Percentiles rank a stretch among this genome's conserved stretches.
Conservation (phyloP, 1,284 basidiomycete genomes). For the Cutaneotrichosporon dermatis region DNA sequence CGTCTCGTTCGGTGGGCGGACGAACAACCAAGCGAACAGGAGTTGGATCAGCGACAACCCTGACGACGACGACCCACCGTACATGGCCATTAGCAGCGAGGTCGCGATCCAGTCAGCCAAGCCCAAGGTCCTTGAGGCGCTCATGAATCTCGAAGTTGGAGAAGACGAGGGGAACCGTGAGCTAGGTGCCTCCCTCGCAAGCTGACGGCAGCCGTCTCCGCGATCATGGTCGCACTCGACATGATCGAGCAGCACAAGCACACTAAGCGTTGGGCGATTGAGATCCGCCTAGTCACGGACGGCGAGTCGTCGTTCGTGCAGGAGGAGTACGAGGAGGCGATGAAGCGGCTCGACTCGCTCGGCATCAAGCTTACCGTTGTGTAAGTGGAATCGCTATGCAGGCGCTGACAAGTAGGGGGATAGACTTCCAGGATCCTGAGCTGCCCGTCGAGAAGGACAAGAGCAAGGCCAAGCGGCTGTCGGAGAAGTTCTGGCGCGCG, state of each 20-base stretch:
- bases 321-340: conserved; percentile 64
- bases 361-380: conserved; percentile 65
- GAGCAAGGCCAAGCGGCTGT: conserved; percentile 53
- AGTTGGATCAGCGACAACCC: conserved; percentile 47
- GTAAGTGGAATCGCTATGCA: conserved; percentile 5
- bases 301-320: conserved; percentile 52
- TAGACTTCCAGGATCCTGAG: conserved; percentile 33
- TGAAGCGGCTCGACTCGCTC: conserved; percentile 58
- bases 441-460: conserved; percentile 40
- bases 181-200: conserved; percentile 6
- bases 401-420: conserved; percentile 25
- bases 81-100: conserved; percentile 71
- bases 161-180: conserved; percentile 40
- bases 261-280: conserved; percentile 73
- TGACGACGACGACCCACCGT: conserved; percentile 49
- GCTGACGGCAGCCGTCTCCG: conserved; percentile 66
- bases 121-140: conserved; percentile 65
- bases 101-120: conserved; percentile 74
- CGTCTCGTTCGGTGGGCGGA: conserved; percentile 79
- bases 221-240: conserved; percentile 76
- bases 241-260: conserved; percentile 56
- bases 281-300: conserved; percentile 73
- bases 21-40: conserved; percentile 62
- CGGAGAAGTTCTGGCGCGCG: conserved; percentile 69
- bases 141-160: conserved; percentile 62